Base-by-base conservation (phyloP, 768 basidiomycete species). In the Russula foetens region DNA sequence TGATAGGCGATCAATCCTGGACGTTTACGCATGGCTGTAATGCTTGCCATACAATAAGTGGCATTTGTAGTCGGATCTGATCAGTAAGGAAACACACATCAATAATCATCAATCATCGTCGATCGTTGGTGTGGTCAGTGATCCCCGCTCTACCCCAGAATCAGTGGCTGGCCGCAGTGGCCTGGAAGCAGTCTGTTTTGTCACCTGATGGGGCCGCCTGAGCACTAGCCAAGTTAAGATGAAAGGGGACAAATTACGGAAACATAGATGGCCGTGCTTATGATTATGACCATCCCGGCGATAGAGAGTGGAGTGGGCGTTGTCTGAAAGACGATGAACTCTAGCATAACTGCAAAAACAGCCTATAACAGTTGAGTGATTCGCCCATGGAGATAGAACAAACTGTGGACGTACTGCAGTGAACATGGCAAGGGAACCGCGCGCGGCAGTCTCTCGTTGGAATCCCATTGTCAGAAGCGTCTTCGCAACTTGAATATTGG, bases 301-400 rank as follows among this genome's bases (percentile, higher is more conserved):
- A 84, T 67, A 1, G 85, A 86, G 24, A 86, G 72, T 3, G 75
- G 63, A 1, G 86, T 79, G 0, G 87, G 88, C 7, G 74, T 69
- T 0, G 77, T 77, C 45, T 82, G 75, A 70, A 91, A 89, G 67
- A 88, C 78, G 39, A 86, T 64, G 6, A 80, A 74, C 69, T 93
- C 86, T 11, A 90, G 74, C 14, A 83, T 68, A 2, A 80, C 75
- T 0, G 88, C 83, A 67, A 86, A 91, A n/a, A 90, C 75, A 47
- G 90, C 78, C 79, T 54, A 53, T 23, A 26, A 31, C 5, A 15
- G 41, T 54, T 14, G 6, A 52, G 15, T n/a, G n/a, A 46, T 52
- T 35, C 4, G 41, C 29, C 21, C 7, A 33, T 35, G 15, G 44
- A n/a, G 21, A 4, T 41, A 15, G 4, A 14, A 38, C 12, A 14